phyloP scores from a whole-genome alignment of 1,284 basidiomycete species.

The Hypsizygus ulmarius region DNA sequence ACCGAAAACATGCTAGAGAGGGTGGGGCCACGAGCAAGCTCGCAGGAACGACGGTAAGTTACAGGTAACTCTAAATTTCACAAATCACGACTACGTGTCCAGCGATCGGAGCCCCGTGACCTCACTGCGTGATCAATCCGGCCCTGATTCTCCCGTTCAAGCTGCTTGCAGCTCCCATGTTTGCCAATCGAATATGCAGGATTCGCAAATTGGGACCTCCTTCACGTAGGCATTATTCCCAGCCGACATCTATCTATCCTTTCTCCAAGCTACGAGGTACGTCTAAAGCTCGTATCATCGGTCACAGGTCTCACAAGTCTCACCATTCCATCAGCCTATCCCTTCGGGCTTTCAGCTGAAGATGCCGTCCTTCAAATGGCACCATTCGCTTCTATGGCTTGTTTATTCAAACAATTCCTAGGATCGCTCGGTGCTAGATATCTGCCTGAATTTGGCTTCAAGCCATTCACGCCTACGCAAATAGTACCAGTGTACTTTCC shows the following conservation, averaged over 20 bases:
- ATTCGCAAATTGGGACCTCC: slow-evolving; percentile 8
- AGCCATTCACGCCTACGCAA: slow-evolving; percentile 29
- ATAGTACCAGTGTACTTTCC: slow-evolving; percentile 56
- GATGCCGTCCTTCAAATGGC: slow-evolving; percentile 29
- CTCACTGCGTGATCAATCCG: slow-evolving; percentile 5
- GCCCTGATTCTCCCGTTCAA: background rate
- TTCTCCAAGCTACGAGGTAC: slow-evolving; percentile 30
- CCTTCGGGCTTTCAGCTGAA: slow-evolving; percentile 30
- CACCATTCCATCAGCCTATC: slow-evolving; percentile 26
- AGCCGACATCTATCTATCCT: slow-evolving; percentile 18
- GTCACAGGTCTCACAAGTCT: background rate
- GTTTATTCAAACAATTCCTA: slow-evolving; percentile 20
- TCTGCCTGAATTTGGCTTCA: slow-evolving; percentile 28
- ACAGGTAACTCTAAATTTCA: slow-evolving; percentile 4
- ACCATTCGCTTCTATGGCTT: slow-evolving; percentile 24
- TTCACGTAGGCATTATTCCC: slow-evolving; percentile 12
- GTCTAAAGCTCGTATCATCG: background rate
- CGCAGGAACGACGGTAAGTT: background rate
- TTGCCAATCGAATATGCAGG: slow-evolving; percentile 16
- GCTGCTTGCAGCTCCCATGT: slow-evolving; percentile 11
- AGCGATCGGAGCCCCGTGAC: slow-evolving; percentile 11
- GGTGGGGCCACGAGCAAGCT: slow-evolving; percentile 17
- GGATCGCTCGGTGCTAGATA: slow-evolving; percentile 25
- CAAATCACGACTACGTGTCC: slow-evolving; percentile 22
- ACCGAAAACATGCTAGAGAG: slow-evolving; percentile 32